Conservation (phyloP, 2,329 filamentous ascomycete species). For the Colletotrichum trifolii region DNA sequence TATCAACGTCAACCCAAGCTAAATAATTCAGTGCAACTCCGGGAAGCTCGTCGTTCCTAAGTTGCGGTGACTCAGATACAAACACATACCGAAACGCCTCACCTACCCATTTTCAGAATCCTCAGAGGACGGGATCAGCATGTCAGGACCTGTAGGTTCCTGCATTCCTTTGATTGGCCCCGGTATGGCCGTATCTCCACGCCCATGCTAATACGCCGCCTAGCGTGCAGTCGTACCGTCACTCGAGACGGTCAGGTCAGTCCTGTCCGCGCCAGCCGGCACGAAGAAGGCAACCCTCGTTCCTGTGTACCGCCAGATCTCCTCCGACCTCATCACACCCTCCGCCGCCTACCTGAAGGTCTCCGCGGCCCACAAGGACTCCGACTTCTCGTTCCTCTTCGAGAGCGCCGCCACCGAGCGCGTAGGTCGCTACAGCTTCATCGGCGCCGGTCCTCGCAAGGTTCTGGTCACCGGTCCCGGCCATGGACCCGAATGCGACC, state of each 20-base stretch:
- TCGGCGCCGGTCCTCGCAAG: constrained; percentile 84
- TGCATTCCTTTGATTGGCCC: constrained; percentile 16
- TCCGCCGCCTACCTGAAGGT: constrained; percentile 96
- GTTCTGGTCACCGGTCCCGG: constrained; percentile 88
- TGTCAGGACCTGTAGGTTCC: constrained; percentile 35
- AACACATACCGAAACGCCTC: constrained; percentile 10
- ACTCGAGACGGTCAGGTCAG: constrained; percentile 57
- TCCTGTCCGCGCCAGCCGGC: constrained; percentile 47
- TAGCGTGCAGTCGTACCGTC: constrained; percentile 57
- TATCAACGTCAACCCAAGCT: constrained; percentile 1
- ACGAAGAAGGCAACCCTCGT: constrained; percentile 74
- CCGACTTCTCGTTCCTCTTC: constrained; percentile 90
- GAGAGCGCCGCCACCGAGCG: constrained; percentile 95
- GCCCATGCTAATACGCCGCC: constrained; percentile 1
- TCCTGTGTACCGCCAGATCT: constrained; percentile 84
- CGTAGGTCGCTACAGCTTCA: constrained; percentile 94
- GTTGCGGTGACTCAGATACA: constrained; percentile 33
- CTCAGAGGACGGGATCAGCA: constrained; percentile 23
- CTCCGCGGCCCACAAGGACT: constrained; percentile 74
- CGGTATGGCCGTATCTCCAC: not conserved
- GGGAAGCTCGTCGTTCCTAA: not conserved
- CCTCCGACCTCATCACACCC: constrained; percentile 92
- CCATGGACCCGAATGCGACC: constrained; percentile 86
- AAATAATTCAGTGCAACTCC: constrained; percentile 24
- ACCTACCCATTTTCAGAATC: constrained; percentile 6